These are phyloP conservation scores for Tetracentron sinense DNA, from an alignment of 164 flowering plant genomes.

Conservation along the genomic window DNA sequence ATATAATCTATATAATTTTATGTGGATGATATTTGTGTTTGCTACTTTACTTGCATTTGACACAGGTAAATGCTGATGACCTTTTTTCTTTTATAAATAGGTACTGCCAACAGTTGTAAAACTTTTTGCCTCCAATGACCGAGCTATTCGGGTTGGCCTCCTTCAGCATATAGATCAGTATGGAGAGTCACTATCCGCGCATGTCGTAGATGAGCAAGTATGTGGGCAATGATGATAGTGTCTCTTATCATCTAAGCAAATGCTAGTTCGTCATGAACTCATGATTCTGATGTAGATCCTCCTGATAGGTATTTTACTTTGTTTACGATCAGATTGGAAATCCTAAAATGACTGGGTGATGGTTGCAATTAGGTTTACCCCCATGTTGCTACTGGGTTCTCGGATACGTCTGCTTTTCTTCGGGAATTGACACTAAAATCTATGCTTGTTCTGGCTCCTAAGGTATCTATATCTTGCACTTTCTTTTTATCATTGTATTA, in stretches of 20 bases:
- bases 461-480: constrained; percentile 45
- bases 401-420: constrained; percentile 89
- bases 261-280: too few species aligned
- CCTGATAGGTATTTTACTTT: constrained; percentile 3
- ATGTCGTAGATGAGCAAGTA: constrained; percentile 98
- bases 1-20: too few species aligned
- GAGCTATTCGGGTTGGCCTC: constrained; percentile 84
- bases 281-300: constrained; percentile 1
- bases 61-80: background rate
- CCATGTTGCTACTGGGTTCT: constrained; percentile 90
- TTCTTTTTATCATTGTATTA: background rate
- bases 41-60: background rate
- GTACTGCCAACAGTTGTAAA: constrained; percentile 88
- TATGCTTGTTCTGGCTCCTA: constrained; percentile 93
- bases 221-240: constrained; percentile 13
- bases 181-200: constrained; percentile 87
- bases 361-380: constrained; percentile 69
- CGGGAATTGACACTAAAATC: constrained; percentile 96
- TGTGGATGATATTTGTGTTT: constrained; percentile 1
- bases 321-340: constrained; percentile 9
- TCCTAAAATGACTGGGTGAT: constrained; percentile 18
- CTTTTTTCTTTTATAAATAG: constrained; percentile 37
- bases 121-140: constrained; percentile 84
- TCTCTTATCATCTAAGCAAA: background rate
- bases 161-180: constrained; percentile 93